phyloP scores from a whole-genome alignment of 2,329 filamentous ascomycete genomes.

The Fusarium camptoceras region DNA sequence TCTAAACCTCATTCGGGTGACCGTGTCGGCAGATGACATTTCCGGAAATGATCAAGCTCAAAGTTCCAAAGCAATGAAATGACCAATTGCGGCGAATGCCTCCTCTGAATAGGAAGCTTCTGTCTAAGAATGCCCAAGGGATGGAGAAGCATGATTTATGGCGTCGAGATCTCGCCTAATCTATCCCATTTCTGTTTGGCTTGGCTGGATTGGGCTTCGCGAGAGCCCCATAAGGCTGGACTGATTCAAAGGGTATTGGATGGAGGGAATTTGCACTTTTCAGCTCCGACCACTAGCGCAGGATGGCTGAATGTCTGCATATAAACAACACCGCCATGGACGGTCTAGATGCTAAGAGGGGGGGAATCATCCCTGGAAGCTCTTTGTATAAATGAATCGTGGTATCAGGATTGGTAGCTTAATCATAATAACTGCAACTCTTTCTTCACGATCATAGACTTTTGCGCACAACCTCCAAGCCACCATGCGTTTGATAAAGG shows the following conservation, averaged over 20 bases:
- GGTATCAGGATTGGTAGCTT: background rate
- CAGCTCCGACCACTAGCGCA: slow-evolving; percentile 11
- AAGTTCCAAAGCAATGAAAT: background rate
- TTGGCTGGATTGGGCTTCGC: background rate
- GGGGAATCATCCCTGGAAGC: background rate
- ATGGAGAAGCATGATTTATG: background rate
- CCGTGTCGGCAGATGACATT: background rate
- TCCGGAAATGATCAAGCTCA: background rate
- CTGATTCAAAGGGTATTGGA: background rate
- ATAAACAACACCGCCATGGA: background rate
- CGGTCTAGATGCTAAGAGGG: slow-evolving; percentile 1
- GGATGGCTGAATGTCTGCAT: background rate
- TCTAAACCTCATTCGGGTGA: background rate
- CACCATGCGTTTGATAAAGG: slow-evolving; percentile 7
- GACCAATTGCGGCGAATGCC: background rate
- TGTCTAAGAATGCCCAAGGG: background rate
- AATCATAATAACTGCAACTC: background rate
- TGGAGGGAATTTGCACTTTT: background rate
- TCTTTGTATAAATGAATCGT: background rate
- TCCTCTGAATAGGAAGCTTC: too few relatives aligned
- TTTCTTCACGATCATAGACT: background rate
- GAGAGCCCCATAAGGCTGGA: slow-evolving; percentile 16
- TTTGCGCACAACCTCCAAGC: background rate
- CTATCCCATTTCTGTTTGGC: background rate
- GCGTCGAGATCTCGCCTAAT: slow-evolving; percentile 1